Base-by-base conservation (phyloP, 768 basidiomycete species). In the Hypsizygus marmoreus region DNA sequence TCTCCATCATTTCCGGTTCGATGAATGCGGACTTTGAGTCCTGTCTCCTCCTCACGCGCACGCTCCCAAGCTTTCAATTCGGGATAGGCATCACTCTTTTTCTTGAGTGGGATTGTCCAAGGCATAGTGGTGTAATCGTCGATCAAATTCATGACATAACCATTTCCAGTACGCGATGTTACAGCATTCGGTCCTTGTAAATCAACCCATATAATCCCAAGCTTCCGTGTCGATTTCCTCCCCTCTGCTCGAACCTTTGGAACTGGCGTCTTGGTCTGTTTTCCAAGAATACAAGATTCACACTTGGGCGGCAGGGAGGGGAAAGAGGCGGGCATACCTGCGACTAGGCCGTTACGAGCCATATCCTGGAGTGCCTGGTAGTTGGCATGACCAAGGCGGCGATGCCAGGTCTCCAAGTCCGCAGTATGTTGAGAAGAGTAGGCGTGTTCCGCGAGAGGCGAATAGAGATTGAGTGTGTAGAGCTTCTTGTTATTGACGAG, bases 281-380 rank as follows among this genome's bases (percentile, higher is more conserved):
- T 73, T 6, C 71, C 69, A 31, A 64, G 58, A 19, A 72, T 56
- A 43, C 72, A 73, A 26, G 50, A 50, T 37, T 63, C 58, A 56
- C 67, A 70, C 44, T 55, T 60, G 1, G 56, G 45, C 1, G 65
- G 61, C 4, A 50, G 24, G 31, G 41, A 14, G 23, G 57, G 50
- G 13, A 57, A 47, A 45, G 55, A 40, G 22, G 51, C 30, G 13
- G 49, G 51, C 52, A 62, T 61, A 58, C 60, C 62, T 52, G 47
- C 33, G 39, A 30, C 24, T 20, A 4, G 31, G 17, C 30, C 38
- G 10, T 31, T 39, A 12, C 17, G 14, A 4, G 34, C 42, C 34
- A 38, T 20, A 23, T 45, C 36, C 19, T 38, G 26, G 5, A 68
- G 14, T 0, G 54, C 38, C 22, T 55, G 56, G 37, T 60, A 64